Conservation (phyloP, 306 rosid species). For the Cucumis cinereus region DNA sequence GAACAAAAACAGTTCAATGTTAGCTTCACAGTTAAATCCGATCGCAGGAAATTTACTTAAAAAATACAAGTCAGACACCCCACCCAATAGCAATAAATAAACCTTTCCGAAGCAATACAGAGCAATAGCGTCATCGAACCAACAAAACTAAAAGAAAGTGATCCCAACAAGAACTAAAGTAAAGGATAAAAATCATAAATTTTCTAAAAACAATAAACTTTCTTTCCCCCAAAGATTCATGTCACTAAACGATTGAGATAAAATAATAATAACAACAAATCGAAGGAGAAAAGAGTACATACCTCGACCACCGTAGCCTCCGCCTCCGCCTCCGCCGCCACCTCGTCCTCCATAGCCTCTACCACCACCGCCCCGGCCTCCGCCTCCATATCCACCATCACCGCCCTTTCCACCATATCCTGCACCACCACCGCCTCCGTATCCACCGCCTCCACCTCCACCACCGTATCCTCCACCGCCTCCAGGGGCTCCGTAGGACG, state of each 20-base stretch:
- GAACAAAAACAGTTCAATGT: neutral
- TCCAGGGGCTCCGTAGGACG: constrained; percentile 47
- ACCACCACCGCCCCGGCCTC: constrained; percentile 30
- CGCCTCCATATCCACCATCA: constrained; percentile 26
- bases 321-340: constrained; percentile 40
- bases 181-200: neutral
- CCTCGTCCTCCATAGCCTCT: constrained; percentile 22
- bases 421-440: constrained; percentile 28
- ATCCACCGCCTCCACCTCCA: constrained; percentile 23
- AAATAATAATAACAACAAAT: neutral
- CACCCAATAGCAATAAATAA: neutral
- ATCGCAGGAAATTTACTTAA: neutral
- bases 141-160: neutral
- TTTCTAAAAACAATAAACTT: neutral
- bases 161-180: neutral
- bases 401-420: constrained; percentile 29
- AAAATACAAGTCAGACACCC: neutral
- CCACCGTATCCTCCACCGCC: constrained; percentile 17
- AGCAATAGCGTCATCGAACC: neutral
- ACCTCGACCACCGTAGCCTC: constrained; percentile 82
- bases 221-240: neutral
- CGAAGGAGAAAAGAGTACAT: neutral
- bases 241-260: neutral
- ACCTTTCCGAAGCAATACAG: neutral
- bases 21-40: neutral